Conservation (phyloP, 2,329 filamentous ascomycete genomes). For the Paraphoma sp. region DNA sequence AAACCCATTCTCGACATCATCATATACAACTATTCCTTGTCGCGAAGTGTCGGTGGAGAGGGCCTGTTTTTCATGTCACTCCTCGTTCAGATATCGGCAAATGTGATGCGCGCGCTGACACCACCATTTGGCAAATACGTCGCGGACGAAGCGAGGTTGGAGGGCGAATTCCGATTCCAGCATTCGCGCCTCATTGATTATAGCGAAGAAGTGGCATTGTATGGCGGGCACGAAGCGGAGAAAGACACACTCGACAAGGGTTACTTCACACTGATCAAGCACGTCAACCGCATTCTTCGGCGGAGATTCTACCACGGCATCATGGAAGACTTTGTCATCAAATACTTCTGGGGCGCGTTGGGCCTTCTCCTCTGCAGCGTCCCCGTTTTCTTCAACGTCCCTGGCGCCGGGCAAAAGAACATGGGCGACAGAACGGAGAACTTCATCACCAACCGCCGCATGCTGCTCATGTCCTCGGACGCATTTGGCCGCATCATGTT, state of each 20-base stretch:
- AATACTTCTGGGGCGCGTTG: constrained; percentile 97
- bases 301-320: constrained; percentile 95
- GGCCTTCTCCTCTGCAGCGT: constrained; percentile 91
- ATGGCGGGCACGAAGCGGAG: constrained; percentile 89
- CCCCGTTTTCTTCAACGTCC: constrained; percentile 93
- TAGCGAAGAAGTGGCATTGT: constrained; percentile 92
- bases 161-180: constrained; percentile 95
- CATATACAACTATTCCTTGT: constrained; percentile 95
- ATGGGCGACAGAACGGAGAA: constrained; percentile 75
- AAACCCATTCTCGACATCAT: constrained; percentile 95
- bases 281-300: constrained; percentile 93
- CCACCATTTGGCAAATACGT: constrained; percentile 98
- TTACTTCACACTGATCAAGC: constrained; percentile 98
- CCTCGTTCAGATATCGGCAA: constrained; percentile 89
- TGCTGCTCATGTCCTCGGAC: constrained; percentile 91
- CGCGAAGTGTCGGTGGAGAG: constrained; percentile 93
- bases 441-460: constrained; percentile 92
- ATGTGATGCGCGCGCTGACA: constrained; percentile 90
- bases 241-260: constrained; percentile 97
- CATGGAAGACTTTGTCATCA: constrained; percentile 99
- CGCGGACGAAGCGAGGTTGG: constrained; percentile 90
- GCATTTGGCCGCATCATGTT: constrained; percentile 55
- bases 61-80: constrained; percentile 95
- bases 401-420: constrained; percentile 61
- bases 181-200: constrained; percentile 96